These are phyloP conservation scores for Stromatinia cepivora DNA, from an alignment of 2,329 filamentous ascomycete genomes.

Conservation along the genomic window DNA sequence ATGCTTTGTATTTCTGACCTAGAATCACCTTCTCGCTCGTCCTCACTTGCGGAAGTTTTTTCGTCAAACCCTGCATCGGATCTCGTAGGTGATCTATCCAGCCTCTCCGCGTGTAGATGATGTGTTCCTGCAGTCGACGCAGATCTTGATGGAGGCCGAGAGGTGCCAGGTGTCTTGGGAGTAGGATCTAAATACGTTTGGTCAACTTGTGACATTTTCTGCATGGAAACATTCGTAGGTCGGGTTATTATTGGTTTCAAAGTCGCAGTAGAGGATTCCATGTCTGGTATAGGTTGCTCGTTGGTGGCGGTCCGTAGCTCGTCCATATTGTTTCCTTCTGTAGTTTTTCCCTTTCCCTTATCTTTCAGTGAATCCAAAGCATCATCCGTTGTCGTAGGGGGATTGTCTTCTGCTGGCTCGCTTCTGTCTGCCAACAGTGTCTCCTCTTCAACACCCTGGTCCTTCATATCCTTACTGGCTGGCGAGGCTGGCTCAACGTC, in stretches of 20 bases:
- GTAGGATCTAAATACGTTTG: conserved; percentile 51
- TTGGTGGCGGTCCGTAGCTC: background rate
- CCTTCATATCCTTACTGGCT: conserved; percentile 22
- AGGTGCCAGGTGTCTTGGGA: conserved; percentile 47
- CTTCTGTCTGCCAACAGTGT: conserved; percentile 15
- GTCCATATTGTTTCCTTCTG: conserved; percentile 13
- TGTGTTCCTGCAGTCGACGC: conserved; percentile 39
- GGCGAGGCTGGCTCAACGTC: conserved; percentile 12
- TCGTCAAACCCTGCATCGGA: conserved; percentile 60
- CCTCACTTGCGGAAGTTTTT: conserved; percentile 57
- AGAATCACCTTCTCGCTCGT: conserved; percentile 67
- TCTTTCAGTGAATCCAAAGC: conserved; percentile 11
- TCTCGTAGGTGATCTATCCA: conserved; percentile 52
- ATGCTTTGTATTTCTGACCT: conserved; percentile 92
- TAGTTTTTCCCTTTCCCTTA: conserved; percentile 3
- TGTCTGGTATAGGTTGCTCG: conserved; percentile 28
- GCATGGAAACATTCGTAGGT: conserved; percentile 21
- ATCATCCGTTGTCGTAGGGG: background rate
- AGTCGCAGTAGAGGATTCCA: conserved; percentile 43
- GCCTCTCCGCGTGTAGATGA: conserved; percentile 42
- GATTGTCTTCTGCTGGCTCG: conserved; percentile 1
- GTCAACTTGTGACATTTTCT: conserved; percentile 30
- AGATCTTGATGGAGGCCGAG: conserved; percentile 45
- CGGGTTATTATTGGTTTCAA: conserved; percentile 35
- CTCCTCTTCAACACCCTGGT: conserved; percentile 14